Evolutionary conservation across 306 rosid species (phyloP).

Genomic region (Myrica gale): DNA sequence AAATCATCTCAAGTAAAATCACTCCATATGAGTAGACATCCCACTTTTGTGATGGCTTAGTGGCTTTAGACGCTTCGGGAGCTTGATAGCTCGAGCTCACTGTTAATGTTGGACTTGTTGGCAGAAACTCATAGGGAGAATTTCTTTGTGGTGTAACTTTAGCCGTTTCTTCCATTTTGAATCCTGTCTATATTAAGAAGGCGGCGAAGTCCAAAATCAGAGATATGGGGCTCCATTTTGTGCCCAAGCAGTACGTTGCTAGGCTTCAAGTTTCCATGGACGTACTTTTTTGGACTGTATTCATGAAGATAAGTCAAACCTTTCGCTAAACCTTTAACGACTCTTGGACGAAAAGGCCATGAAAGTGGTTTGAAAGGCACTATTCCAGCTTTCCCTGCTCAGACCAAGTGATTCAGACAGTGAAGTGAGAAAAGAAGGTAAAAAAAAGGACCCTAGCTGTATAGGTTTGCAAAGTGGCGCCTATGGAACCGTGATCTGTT

Average conservation of each 20-base stretch:
- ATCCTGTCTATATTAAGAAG: constrained; percentile 49
- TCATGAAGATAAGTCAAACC: constrained; percentile 58
- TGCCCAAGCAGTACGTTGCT: constrained; percentile 49
- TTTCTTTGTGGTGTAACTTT: constrained; percentile 26
- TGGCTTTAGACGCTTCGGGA: constrained; percentile 46
- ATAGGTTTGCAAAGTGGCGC: no score
- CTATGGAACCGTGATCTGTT: no score
- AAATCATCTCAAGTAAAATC: constrained; percentile 48
- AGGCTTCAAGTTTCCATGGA: constrained; percentile 56
- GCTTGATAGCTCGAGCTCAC: constrained; percentile 49
- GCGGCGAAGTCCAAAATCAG: constrained; percentile 56
- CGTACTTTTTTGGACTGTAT: constrained; percentile 53
- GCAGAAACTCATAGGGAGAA: constrained; percentile 31
- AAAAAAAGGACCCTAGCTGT: background rate
- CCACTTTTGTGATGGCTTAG: constrained; percentile 62
- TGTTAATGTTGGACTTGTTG: constrained; percentile 22
- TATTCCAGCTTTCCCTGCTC: constrained; percentile 42
- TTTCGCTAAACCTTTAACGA: constrained; percentile 54
- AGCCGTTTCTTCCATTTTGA: constrained; percentile 23
- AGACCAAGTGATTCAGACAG: background rate
- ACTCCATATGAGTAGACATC: constrained; percentile 56
- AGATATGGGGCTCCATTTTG: constrained; percentile 49
- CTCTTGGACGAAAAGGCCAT: constrained; percentile 44
- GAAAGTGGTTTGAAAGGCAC: constrained; percentile 36
- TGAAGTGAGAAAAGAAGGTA: background rate